Evolutionary conservation across 176 grass and related monocot genomes (phyloP).

Genomic region (Elaeis guineensis): DNA sequence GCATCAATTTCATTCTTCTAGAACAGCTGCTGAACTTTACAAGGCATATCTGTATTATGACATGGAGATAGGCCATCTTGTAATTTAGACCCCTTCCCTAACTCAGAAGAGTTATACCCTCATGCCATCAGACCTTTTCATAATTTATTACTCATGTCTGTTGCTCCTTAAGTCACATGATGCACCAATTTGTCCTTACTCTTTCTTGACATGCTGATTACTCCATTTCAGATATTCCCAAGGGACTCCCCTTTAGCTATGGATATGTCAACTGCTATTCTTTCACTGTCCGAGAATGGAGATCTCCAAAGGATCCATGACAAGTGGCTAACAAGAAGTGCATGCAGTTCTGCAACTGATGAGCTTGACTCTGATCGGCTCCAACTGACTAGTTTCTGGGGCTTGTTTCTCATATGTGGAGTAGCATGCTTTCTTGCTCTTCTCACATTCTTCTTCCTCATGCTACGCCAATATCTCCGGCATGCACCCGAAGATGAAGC

Average conservation of each 20-base stretch:
- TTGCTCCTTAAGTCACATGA: no score
- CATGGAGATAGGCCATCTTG: no score
- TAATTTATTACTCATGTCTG: no score
- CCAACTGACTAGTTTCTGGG: slow-evolving; percentile 67
- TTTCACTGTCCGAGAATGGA: slow-evolving; percentile 70
- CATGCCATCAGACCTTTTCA: no score
- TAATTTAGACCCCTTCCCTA: no score
- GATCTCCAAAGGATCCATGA: slow-evolving; percentile 90
- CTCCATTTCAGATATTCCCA: slow-evolving; percentile 52
- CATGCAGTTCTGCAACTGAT: slow-evolving; percentile 29
- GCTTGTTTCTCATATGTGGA: slow-evolving; percentile 80
- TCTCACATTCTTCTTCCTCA: slow-evolving; percentile 48
- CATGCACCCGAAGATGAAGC: slow-evolving; percentile 2
- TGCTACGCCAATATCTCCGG: slow-evolving; percentile 31
- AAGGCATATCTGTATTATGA: no score
- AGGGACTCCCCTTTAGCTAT: slow-evolving; percentile 70
- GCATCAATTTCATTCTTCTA: no score
- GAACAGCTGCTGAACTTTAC: no score
- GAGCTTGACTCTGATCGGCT: slow-evolving; percentile 61
- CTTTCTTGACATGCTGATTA: background rate
- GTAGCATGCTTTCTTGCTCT: slow-evolving; percentile 47
- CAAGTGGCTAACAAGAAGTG: slow-evolving; percentile 49
- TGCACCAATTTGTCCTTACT: background rate
- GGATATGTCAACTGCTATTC: slow-evolving; percentile 81
- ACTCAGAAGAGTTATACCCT: no score